Evolutionary conservation across 192 early-diverging fungal species (phyloP).

Genomic region (Backusella macrospora): DNA sequence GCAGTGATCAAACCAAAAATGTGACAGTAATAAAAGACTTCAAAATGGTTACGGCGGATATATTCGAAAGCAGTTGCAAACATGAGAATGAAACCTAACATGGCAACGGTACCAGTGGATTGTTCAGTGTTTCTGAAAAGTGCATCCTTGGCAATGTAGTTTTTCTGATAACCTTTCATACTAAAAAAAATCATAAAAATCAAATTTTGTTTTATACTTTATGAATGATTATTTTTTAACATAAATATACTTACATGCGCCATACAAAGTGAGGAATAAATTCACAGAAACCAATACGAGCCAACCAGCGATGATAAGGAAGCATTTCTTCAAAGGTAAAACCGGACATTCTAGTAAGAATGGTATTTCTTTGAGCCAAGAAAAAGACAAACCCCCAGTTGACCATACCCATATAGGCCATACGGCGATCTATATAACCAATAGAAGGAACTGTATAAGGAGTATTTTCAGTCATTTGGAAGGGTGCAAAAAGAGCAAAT

Average conservation of each 20-base stretch:
- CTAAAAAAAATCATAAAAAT: constrained; percentile 10
- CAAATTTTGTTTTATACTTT: not conserved
- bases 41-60: constrained; percentile 45
- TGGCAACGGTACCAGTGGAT: constrained; percentile 30
- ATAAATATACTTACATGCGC: constrained; percentile 32
- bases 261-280: constrained; percentile 38
- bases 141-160: constrained; percentile 20
- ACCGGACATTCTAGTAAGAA: constrained; percentile 41
- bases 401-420: constrained; percentile 38
- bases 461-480: constrained; percentile 14
- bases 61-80: constrained; percentile 33
- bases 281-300: constrained; percentile 34
- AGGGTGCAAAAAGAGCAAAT: constrained; percentile 31
- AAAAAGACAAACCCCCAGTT: constrained; percentile 47
- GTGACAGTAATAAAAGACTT: constrained; percentile 47
- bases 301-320: constrained; percentile 48
- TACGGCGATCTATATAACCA: constrained; percentile 31
- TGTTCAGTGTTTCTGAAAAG: constrained; percentile 34
- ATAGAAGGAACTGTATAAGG: constrained; percentile 10
- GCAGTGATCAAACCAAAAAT: constrained; percentile 40
- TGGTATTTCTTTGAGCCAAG: constrained; percentile 42
- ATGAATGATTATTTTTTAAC: not conserved
- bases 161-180: constrained; percentile 6
- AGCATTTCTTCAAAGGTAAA: constrained; percentile 46
- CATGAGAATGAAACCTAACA: constrained; percentile 32